Base-by-base conservation (phyloP, 2,329 filamentous ascomycete species). In the Sphaerulina populicola region DNA sequence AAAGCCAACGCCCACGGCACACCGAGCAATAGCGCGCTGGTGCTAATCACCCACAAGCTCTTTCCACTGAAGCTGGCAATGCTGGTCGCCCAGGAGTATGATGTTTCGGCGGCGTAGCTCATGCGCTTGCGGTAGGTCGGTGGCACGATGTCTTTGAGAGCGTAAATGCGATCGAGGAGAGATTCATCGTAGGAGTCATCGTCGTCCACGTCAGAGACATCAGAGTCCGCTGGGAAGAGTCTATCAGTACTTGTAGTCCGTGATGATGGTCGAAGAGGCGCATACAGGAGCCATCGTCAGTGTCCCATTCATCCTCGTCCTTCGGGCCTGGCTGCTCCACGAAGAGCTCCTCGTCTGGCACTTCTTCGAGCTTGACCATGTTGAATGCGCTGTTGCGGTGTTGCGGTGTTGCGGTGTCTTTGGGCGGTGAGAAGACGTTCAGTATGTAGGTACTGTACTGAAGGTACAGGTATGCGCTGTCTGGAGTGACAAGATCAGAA, bases 321-420 rank as follows among this genome's bases (percentile, higher is more conserved):
- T 71, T 57, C 23, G 82, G 73, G 65, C 85, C 83, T 61, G 77
- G 74, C 71, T 85, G 83, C 62, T 78, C 74, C 70, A 80, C 76
- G 73, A 85, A 78, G 77, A 96, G 94, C 73, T 94, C 87, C 79
- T 96, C 90, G 70, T 97, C 91, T 69, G 94, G 85, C 67, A 97
- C 91, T 77, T 97, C 91, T 69, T 88, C 87, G 68, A 97, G 87
- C 74, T 91, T 88, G 72, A 97, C 91, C 91, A 97, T 96, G 64
- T 71, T 83, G 73, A 52, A 49, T 23, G 46, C 23, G 39, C 23
- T n/a, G n/a, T n/a, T n/a, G n/a, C n/a, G n/a, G n/a, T n/a, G n/a
- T n/a, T n/a, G n/a, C n/a, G n/a, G n/a, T n/a, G n/a, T n/a, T n/a
- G 23, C 6, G 23, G 23, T 27, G 6, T 27, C 23, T 27, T 27